Evolutionary conservation across 2,329 filamentous ascomycete species (phyloP).

Genomic region (Meredithiella fracta): DNA sequence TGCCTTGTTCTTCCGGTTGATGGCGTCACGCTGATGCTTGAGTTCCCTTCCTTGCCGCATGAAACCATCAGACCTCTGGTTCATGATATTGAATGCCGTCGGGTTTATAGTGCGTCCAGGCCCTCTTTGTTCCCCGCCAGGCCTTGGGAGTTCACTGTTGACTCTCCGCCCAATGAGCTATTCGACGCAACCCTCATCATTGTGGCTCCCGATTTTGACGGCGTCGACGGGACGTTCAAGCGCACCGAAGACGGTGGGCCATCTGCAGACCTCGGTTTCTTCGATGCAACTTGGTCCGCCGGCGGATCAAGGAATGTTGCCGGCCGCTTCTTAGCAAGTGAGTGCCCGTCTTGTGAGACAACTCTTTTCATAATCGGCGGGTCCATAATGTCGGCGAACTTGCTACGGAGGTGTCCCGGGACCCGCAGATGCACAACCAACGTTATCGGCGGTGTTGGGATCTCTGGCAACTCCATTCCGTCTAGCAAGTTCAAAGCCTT

Average conservation of each 20-base stretch:
- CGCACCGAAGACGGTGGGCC: not conserved
- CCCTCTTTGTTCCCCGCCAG: not conserved
- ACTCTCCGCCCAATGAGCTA: constrained; percentile 7
- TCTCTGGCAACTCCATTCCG: constrained; percentile 8
- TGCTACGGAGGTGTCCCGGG: not conserved
- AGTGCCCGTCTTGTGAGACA: not conserved
- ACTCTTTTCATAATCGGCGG: constrained; percentile 6
- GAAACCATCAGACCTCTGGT: constrained; percentile 18
- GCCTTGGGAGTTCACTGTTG: constrained; percentile 4
- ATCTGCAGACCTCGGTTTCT: constrained; percentile 11
- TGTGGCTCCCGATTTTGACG: constrained; percentile 5
- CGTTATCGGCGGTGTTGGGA: not conserved
- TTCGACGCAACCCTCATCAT: constrained; percentile 12
- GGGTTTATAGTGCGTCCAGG: not conserved
- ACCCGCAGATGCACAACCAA: constrained; percentile 7
- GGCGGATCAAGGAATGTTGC: constrained; percentile 9
- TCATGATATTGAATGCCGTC: not conserved
- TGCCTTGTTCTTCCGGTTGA: constrained; percentile 19
- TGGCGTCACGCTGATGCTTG: constrained; percentile 38
- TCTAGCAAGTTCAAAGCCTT: constrained; percentile 23
- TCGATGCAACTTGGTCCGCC: constrained; percentile 12
- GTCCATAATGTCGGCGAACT: constrained; percentile 9
- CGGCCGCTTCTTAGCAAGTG: constrained; percentile 11
- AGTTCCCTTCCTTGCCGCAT: constrained; percentile 30
- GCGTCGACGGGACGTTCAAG: constrained; percentile 10